Evolutionary conservation across 2,329 filamentous ascomycete species (phyloP).

Genomic region (Endocalyx cinctus): DNA sequence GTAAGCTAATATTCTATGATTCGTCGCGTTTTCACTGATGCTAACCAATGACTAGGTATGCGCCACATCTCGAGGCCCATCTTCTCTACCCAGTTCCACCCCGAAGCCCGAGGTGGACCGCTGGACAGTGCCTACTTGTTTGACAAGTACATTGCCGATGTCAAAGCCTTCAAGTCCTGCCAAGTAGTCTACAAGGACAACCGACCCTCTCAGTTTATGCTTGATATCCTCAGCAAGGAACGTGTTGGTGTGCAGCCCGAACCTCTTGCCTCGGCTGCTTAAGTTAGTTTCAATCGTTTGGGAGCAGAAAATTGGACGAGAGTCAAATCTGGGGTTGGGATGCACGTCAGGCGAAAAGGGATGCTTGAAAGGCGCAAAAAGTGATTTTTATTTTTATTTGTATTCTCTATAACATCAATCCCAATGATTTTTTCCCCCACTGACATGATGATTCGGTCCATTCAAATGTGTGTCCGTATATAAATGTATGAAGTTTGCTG

Average conservation of each 20-base stretch:
- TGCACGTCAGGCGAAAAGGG: no score
- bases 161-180: conserved; percentile 81
- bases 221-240: conserved; percentile 90
- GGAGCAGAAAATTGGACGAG: no score
- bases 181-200: conserved; percentile 79
- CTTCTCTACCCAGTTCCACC: conserved; percentile 98
- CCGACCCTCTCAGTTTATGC: conserved; percentile 79
- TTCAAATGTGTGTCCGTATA: no score
- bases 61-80: conserved; percentile 95
- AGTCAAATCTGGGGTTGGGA: no score
- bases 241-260: conserved; percentile 81
- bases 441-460: no score
- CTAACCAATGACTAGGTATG: conserved; percentile 50
- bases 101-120: conserved; percentile 94
- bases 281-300: no score
- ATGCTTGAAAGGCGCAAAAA: no score
- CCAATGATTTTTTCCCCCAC: no score
- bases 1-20: conserved; percentile 29
- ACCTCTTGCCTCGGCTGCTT: conserved; percentile 50
- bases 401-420: no score
- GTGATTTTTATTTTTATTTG: no score
- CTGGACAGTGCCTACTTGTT: conserved; percentile 96
- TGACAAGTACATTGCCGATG: conserved; percentile 90
- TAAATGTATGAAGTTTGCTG: no score
- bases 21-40: no score